Conservation (phyloP, 1,284 basidiomycete genomes). For the Boletus sp. region DNA sequence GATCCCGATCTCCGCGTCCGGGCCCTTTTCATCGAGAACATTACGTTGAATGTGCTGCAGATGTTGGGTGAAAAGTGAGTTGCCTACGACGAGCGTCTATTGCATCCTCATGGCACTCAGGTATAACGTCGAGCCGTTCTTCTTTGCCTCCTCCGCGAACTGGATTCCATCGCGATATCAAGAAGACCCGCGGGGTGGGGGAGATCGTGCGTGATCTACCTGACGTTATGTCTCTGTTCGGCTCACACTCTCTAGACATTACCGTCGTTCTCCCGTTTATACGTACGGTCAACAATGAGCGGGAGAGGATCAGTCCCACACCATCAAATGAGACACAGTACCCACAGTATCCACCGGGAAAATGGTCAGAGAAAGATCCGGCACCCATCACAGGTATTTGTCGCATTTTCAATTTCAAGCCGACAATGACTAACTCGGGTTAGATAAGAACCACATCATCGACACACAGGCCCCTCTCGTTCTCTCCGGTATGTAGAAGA, state of each 20-base stretch:
- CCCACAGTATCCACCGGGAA: neutral
- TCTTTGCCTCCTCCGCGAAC: conserved; percentile 54
- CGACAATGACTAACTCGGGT: neutral
- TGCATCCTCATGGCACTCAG: conserved; percentile 15
- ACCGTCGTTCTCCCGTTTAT: conserved; percentile 52
- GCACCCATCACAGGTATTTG: conserved; percentile 22
- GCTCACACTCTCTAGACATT: conserved; percentile 38
- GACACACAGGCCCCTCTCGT: conserved; percentile 51
- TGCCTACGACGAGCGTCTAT: neutral
- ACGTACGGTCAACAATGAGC: conserved; percentile 32
- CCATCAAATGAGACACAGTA: conserved; percentile 1
- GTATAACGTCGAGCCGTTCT: conserved; percentile 51
- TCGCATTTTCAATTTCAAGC: neutral
- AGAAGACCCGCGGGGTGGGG: conserved; percentile 35
- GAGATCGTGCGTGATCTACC: conserved; percentile 45
- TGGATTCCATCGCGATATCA: conserved; percentile 58
- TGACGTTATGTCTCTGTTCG: neutral
- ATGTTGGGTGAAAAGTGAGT: conserved; percentile 50
- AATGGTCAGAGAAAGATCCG: neutral
- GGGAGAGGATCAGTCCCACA: conserved; percentile 3
- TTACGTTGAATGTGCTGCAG: conserved; percentile 44
- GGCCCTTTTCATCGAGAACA: conserved; percentile 49
- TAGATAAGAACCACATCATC: conserved; percentile 39
- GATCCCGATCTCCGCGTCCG: conserved; percentile 38
- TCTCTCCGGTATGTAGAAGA: conserved; percentile 25